Conservation (phyloP, 2,329 filamentous ascomycete species). For the Sclerotinia trifoliorum region DNA sequence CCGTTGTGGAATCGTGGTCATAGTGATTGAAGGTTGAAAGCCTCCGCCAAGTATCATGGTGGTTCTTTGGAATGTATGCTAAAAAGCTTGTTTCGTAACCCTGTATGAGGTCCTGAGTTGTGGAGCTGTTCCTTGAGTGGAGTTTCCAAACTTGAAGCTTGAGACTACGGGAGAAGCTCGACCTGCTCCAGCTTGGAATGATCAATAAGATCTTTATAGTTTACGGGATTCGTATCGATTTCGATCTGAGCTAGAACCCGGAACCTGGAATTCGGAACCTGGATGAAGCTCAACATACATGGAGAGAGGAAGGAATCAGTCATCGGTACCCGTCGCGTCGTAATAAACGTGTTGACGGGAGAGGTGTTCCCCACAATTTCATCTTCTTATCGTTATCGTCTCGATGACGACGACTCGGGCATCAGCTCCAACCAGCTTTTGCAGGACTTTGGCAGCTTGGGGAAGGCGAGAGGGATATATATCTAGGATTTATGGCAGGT, state of each 20-base stretch:
- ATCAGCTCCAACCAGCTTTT: background rate
- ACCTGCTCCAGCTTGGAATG: background rate
- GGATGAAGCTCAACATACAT: background rate
- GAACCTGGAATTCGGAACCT: background rate
- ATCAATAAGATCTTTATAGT: no score
- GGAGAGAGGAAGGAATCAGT: no score
- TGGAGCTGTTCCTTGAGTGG: background rate
- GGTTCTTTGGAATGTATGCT: background rate
- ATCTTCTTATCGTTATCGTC: constrained; percentile 6
- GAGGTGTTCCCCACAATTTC: background rate
- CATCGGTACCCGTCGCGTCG: no score
- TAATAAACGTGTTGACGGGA: no score
- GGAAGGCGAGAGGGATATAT: background rate
- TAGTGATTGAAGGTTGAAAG: background rate
- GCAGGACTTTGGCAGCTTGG: background rate
- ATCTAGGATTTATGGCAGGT: background rate
- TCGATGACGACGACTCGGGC: background rate
- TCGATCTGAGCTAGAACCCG: background rate
- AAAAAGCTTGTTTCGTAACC: constrained; percentile 25
- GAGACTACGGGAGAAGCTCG: background rate
- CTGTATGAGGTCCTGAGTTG: background rate
- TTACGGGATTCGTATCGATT: background rate
- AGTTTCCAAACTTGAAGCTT: background rate
- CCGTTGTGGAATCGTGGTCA: constrained; percentile 5
- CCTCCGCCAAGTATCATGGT: constrained; percentile 20